Percentiles rank a stretch among this genome's conserved stretches.
Evolutionary conservation across 352 stramenopile species (phyloP).

Genomic region (Plasmopara muralis): DNA sequence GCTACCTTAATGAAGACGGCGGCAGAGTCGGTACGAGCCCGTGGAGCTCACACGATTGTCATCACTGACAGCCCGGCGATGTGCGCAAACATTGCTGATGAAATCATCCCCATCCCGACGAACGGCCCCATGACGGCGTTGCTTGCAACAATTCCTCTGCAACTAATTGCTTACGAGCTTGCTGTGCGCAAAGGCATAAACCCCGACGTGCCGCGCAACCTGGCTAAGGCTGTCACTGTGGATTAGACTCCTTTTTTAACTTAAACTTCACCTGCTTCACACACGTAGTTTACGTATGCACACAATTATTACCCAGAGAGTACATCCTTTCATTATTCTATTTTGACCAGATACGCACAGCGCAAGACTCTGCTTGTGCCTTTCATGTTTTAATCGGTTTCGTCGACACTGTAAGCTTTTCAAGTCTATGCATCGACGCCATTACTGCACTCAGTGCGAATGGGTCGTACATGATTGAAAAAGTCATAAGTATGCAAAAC

Average conservation of each 20-base stretch:
- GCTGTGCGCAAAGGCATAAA: constrained; percentile 96
- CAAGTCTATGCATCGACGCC: too few species aligned
- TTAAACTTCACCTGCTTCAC: background rate
- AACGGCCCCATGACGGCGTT: constrained; percentile 96
- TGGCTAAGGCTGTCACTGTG: constrained; percentile 98
- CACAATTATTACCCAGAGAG: too few species aligned
- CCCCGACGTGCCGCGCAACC: constrained; percentile 96
- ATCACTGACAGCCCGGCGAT: constrained; percentile 96
- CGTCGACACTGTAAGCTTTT: too few species aligned
- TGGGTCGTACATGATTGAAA: too few species aligned
- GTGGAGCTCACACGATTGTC: constrained; percentile 94
- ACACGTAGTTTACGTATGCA: too few species aligned
- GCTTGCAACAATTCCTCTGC: constrained; percentile 93
- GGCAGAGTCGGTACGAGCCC: constrained; percentile 94
- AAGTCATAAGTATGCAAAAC: too few species aligned
- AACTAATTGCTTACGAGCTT: constrained; percentile 98
- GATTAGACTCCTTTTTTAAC: constrained; percentile 74
- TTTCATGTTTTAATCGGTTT: too few species aligned
- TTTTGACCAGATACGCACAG: too few species aligned
- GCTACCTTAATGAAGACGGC: constrained; percentile 93
- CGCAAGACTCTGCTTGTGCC: too few species aligned
- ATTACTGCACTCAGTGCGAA: too few species aligned
- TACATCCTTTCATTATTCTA: too few species aligned
- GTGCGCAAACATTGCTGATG: constrained; percentile 89
- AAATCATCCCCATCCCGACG: constrained; percentile 93